These are phyloP conservation scores for Jatropha podagrica DNA, from an alignment of 441 rosid genomes.

Conservation along the genomic window DNA sequence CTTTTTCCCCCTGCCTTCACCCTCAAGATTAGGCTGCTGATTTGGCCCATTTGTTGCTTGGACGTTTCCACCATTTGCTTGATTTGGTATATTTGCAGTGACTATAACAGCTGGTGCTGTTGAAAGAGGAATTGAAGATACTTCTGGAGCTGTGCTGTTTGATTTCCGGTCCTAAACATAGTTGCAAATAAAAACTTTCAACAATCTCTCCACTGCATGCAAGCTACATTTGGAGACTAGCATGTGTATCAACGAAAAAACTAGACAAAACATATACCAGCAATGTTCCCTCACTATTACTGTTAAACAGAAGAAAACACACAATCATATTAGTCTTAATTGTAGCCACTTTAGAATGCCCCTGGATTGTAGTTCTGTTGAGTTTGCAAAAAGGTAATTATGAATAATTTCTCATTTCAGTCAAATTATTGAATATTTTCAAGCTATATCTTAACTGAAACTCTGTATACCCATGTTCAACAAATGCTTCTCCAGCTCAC, in stretches of 20 bases:
- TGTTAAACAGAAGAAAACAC: background rate
- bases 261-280: background rate
- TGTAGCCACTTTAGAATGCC: background rate
- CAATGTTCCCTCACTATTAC: constrained; percentile 2
- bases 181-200: constrained; percentile 21
- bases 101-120: constrained; percentile 31
- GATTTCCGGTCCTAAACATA: constrained; percentile 44
- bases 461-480: background rate
- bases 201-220: constrained; percentile 15
- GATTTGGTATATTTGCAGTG: constrained; percentile 35
- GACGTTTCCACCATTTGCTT: constrained; percentile 35
- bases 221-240: background rate
- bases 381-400: background rate
- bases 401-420: background rate
- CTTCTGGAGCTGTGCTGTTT: constrained; percentile 31
- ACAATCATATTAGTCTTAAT: background rate
- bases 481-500: background rate
- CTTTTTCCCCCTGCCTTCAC: constrained; percentile 60
- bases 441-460: background rate
- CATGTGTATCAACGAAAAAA: background rate
- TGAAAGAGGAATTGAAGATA: constrained; percentile 35
- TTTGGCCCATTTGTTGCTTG: constrained; percentile 33
- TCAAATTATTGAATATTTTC: background rate
- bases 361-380: background rate
- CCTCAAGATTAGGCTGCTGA: constrained; percentile 45